Base-by-base conservation (phyloP, 495 filamentous ascomycete species). In the Lineolata rhizophorae region DNA sequence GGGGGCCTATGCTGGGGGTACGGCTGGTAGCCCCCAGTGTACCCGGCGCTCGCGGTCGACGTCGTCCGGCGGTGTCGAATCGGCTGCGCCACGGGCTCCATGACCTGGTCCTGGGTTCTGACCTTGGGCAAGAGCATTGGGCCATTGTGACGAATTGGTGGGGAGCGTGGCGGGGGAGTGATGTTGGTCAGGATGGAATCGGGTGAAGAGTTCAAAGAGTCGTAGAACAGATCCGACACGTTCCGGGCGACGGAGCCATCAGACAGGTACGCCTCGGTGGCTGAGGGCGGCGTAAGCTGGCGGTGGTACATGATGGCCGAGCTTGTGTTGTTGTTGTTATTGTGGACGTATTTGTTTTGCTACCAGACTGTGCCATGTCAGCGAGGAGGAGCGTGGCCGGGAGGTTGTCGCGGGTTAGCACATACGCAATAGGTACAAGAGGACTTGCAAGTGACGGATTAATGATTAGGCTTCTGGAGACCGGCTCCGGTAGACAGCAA, bases 71-170 rank as follows among this genome's bases (percentile, higher is more conserved):
- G 57, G 41, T 69, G 64, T 27, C 49, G 29, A 25, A 59, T 30
- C 15, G 28, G 28, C 6, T 53, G 56, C 29, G 56, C 54, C 14
- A 53, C 45, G 10, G 64, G 61, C 37, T 73, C 64, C 36, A 83
- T 64, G 32, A 70, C 59, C 55, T 84, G 73, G 55, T 91, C 83
- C 50, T 90, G 80, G 37, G 67, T 66, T 29, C 83, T 66, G 53
- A 91, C 80, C 60, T 78, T 84, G 36, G 84, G 84, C 18, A 94
- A 61, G 32, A 94, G 63, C 18, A 76, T 57, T 20, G 81, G 80
- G 9, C 80, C 83, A 58, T 77, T 68, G 21, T 82, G 72, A 16
- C 73, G 62, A 42, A 83, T 68, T 34, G 82, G 82, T 17, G 52
- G 25, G 82, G 81, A 20, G 76, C 84, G 31, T 77, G 85, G 35